phyloP scores from a whole-genome alignment of 78 protist species.

The slime mould (Dictyostelium discoideum) region dicty_2.7 NC_007088.5:4964501-4965000 shows the following conservation, averaged over 20 bases:
- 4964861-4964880: not conserved
- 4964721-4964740: too few relatives aligned
- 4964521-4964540: not conserved
- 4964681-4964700: not conserved
- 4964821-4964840: not conserved
- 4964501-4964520: not conserved
- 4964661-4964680: not conserved
- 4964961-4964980: too few relatives aligned
- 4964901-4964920: not conserved
- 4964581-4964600: conserved; percentile 9
- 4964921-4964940: too few relatives aligned
- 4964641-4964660: not conserved
- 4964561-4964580: not conserved
- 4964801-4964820: not conserved
- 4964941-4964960: too few relatives aligned
- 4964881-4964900: not conserved
- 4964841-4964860: not conserved
- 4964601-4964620: not conserved
- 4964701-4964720: too few relatives aligned
- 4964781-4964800: not conserved
- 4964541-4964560: not conserved
- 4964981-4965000: not conserved
- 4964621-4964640: too few relatives aligned
- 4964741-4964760: not conserved
- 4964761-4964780: not conserved